Conservation (phyloP, 129 eudicot species). For the Tagetes patula region DNA sequence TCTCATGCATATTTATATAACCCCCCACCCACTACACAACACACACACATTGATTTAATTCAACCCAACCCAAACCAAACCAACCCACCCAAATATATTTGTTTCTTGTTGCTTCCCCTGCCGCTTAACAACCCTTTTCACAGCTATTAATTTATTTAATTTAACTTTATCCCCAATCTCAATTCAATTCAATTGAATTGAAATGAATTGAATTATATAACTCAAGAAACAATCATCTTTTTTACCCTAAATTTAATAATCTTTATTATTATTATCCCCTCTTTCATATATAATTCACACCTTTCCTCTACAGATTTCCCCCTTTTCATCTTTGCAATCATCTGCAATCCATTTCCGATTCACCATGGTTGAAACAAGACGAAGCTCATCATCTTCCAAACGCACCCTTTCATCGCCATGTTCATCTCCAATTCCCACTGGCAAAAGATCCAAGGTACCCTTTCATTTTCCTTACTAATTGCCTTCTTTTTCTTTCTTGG, state of each 20-base stretch:
- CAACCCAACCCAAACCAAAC: too few species aligned
- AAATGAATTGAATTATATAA: too few species aligned
- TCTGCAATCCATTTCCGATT: slow-evolving; percentile 27
- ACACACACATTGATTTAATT: too few species aligned
- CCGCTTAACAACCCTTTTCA: slow-evolving; percentile 32
- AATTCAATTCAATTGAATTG: background rate
- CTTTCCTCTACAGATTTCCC: slow-evolving; percentile 32
- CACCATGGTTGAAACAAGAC: slow-evolving; percentile 45
- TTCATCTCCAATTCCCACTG: slow-evolving; percentile 56
- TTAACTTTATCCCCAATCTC: slow-evolving; percentile 12
- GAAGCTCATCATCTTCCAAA: slow-evolving; percentile 75
- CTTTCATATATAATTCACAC: slow-evolving; percentile 10
- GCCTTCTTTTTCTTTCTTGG: too few species aligned
- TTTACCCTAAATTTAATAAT: background rate
- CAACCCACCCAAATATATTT: background rate
- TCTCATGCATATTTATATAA: background rate
- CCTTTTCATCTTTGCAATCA: slow-evolving; percentile 31
- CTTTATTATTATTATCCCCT: background rate
- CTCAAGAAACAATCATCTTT: background rate
- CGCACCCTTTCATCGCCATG: slow-evolving; percentile 62
- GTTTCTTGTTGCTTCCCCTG: slow-evolving; percentile 28
- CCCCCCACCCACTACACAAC: slow-evolving; percentile 26
- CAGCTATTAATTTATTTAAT: background rate
- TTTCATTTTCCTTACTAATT: too few species aligned
- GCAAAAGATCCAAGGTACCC: slow-evolving; percentile 71